Conservation (phyloP, 257 asterid genomes). For the Craterostigma plantagineum region DNA sequence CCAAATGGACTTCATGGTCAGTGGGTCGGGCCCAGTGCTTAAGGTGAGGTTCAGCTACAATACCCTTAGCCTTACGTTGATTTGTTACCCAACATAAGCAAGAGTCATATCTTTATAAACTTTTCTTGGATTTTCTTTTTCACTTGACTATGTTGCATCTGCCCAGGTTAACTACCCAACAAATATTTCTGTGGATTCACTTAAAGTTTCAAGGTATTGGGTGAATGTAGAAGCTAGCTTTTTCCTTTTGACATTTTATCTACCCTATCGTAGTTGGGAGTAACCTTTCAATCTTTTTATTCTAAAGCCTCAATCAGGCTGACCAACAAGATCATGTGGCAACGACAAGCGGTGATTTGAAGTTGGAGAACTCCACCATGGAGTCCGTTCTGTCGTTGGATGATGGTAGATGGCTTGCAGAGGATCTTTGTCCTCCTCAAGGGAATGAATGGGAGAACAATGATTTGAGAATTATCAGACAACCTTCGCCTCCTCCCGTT, state of each 20-base stretch:
- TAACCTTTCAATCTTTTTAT: conserved; percentile 13
- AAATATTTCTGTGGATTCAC: conserved; percentile 26
- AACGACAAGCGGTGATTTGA: conserved; percentile 17
- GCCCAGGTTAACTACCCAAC: conserved; percentile 79
- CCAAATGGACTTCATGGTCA: conserved; percentile 85
- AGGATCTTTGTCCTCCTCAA: conserved; percentile 24
- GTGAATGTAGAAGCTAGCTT: background rate
- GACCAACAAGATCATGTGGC: conserved; percentile 24
- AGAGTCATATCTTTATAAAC: background rate
- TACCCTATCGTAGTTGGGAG: background rate
- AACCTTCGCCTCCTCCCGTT: conserved; percentile 93
- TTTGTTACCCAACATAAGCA: too few species aligned
- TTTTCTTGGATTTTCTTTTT: background rate
- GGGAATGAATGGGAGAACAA: conserved; percentile 28
- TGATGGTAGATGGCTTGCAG: conserved; percentile 75
- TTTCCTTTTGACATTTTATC: too few species aligned
- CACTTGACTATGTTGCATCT: background rate
- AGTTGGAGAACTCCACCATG: conserved; percentile 37
- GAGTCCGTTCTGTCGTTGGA: conserved; percentile 71
- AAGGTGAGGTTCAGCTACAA: conserved; percentile 29
- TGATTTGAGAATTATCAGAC: conserved; percentile 41
- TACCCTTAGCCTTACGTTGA: background rate
- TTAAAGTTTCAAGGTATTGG: conserved; percentile 50
- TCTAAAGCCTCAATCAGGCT: conserved; percentile 49
- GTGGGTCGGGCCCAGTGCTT: conserved; percentile 53